Base-by-base conservation (phyloP, 805 yeast species). In the Candida nemodendra region DNA sequence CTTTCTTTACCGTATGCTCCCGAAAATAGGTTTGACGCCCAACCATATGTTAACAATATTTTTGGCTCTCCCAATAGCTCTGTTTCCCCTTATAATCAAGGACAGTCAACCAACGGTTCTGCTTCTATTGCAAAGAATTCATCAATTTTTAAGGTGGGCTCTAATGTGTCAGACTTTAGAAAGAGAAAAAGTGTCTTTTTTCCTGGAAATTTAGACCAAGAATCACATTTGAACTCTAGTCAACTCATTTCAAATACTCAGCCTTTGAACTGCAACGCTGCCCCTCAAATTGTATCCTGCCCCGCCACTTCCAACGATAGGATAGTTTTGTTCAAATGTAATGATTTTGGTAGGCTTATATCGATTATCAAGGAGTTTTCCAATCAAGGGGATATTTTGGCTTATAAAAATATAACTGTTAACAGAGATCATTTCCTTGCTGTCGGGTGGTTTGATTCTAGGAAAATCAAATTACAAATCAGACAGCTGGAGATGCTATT, bases 361-460 rank as follows among this genome's bases (percentile, higher is more conserved):
- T 18, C 36, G 4, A 33, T 43, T 15, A 26, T 48, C 11, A 37
- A 38, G 1, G 43, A 39, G 18, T 45, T 45, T 16, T 34, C 43
- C 13, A 39, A 36, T 25, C 19, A 35, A 3, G 42, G 42, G 6
- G 50, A 48, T 30, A 42, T 48, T 19, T 18, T 46, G 21, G 49
- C 45, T 4, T 45, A 41, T 26, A 48, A 43, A 24, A 39, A 30
- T 9, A 29, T 48, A 14, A 28, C 21, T 4, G 9, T 48, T 4
- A 18, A 18, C 5, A 24, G 38, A 3, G 38, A 28, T 9, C 16
- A 24, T 2, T 31, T 38, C 7, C 34, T 50, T n/a, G 47, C 42
- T 2, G 48, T 58, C 30, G 63, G 61, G 2, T 61, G 64, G 64
- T 60, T 44, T 41, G 64, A 59, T 29, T 30, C 52, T 7, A 41